Conservation (phyloP, 176 grass and related monocot species). For the Hsuehochloa calcarea region DNA sequence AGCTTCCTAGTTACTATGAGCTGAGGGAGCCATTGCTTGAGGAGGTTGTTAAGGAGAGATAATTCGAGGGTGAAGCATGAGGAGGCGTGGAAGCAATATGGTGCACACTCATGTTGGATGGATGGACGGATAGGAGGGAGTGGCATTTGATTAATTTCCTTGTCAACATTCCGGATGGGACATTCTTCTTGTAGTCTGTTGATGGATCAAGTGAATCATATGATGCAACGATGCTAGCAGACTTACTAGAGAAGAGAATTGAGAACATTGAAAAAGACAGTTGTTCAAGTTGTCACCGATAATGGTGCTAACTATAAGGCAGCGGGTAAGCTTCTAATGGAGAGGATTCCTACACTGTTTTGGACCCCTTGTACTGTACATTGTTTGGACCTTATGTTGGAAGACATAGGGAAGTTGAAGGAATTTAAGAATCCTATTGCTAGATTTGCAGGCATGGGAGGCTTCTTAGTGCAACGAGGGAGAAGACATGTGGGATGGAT, state of each 20-base stretch:
- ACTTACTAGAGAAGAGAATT: background rate
- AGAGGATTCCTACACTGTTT: background rate
- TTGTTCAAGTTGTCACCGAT: background rate
- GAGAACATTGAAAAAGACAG: background rate
- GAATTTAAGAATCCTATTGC: no score
- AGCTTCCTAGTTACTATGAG: background rate
- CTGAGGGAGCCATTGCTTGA: background rate
- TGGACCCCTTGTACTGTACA: no score
- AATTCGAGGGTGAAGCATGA: background rate
- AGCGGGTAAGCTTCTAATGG: background rate
- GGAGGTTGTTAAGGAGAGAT: background rate
- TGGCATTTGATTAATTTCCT: no score
- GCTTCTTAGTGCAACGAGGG: no score
- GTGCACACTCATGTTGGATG: no score
- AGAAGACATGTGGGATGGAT: no score
- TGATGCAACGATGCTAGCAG: background rate
- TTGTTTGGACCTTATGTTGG: no score
- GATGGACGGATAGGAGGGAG: no score
- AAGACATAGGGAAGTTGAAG: no score
- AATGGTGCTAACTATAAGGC: background rate
- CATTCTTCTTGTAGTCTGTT: background rate
- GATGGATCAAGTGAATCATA: background rate
- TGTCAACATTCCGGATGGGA: no score
- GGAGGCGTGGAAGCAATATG: background rate
- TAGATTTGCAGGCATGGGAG: no score